phyloP scores from a whole-genome alignment of 2,329 filamentous ascomycete species.

The Penicillium sp. region DNA sequence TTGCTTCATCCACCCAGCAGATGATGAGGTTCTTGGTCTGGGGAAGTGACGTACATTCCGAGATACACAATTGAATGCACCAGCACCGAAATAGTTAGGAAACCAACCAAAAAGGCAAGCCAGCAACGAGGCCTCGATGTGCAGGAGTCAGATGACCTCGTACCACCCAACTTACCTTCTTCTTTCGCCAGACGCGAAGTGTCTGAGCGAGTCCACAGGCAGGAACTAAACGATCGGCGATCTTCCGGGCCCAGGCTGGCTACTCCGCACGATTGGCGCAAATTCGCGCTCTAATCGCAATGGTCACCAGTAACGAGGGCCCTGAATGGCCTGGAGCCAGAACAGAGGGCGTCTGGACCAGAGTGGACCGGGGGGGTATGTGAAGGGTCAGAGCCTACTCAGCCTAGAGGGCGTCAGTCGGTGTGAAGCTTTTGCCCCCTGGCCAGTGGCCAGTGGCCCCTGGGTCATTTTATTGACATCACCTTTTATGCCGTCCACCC shows the following conservation, averaged over 20 bases:
- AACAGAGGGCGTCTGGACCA: slow-evolving; percentile 19
- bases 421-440: not conserved
- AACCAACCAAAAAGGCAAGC: not conserved
- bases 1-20: not conserved
- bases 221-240: not conserved
- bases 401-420: not conserved
- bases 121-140: not conserved
- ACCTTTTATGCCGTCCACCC: slow-evolving; percentile 7
- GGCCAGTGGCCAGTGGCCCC: slow-evolving; percentile 5
- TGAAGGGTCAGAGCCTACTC: not conserved
- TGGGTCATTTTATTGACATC: slow-evolving; percentile 22
- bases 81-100: not conserved
- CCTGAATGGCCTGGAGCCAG: slow-evolving; percentile 9
- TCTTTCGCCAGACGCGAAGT: not conserved
- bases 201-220: not conserved
- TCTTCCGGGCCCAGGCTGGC: not conserved
- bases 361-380: slow-evolving; percentile 16
- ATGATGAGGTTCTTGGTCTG: not conserved
- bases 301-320: slow-evolving; percentile 10
- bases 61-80: not conserved
- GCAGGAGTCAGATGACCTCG: slow-evolving; percentile 8
- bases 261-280: slow-evolving; percentile 4
- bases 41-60: slow-evolving; percentile 3
- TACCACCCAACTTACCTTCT: not conserved
- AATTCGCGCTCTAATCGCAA: slow-evolving; percentile 8